Evolutionary conservation across 2,329 filamentous ascomycete species (phyloP), one percentile per base, ranked within the genome.

Genomic region (Cytospora chrysosperma): DNA sequence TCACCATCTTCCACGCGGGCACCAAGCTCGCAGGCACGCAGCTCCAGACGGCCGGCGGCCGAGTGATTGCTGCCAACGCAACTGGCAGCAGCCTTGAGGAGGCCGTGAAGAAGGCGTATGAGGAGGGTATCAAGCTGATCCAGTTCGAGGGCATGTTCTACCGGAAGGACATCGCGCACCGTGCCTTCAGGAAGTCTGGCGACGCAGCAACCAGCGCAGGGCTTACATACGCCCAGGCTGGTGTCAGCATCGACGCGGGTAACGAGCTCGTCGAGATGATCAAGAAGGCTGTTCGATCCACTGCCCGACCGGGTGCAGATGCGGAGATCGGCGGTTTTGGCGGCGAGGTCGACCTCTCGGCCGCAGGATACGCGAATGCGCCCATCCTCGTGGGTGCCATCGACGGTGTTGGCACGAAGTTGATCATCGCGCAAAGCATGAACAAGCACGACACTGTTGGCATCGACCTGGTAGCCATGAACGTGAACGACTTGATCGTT

Each of bases 401-500:
- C 68, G 95, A 99, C 73, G 95, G 95, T 59, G 93, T 98, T 43
- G 95, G 94, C 65, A 98, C 94, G 56, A 98, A 98, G 81, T 88
- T 98, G 70, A 96, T 96, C 83, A 92, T 99, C 72, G 95, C 95
- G 0, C 94, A 97, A 74, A 86, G 88, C 15, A 91, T 96, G 80
- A 85, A 88, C 70, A 92, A 96, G 78, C 95, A 97, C 77, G 88
- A 94, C 76, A 97, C 93, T 3, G 94, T 99, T 13, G 95, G 95
- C 65, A 93, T 99, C 70, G 95, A 99, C 74, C 85, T 99, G 40
- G 95, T 99, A 4, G 95, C 95, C 69, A 98, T 98, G 94, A 98
- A 97, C 76, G 95, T 98, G 74, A 99, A 99, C 76, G 95, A 99
- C 73, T 84, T 99, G 0, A 89, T 99, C 58, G 95, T 98, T 10